Percentiles rank a stretch among this genome's conserved stretches.
Evolutionary conservation across 140 eudicot genomes (phyloP).

Genomic region (Oenanthe javanica): DNA sequence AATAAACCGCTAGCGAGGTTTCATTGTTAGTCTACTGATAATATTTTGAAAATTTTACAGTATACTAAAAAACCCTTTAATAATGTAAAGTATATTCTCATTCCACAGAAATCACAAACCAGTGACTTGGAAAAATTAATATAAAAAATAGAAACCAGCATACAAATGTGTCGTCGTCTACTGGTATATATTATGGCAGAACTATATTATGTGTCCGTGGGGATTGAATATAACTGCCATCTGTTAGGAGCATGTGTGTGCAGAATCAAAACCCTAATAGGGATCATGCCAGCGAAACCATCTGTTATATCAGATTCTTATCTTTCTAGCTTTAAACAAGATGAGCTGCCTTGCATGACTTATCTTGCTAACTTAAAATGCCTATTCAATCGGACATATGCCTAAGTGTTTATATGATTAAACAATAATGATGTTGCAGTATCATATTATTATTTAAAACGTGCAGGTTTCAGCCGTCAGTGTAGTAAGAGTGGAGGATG

Average conservation of each 20-base stretch:
- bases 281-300: constrained; percentile 38
- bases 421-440: background rate
- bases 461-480: background rate
- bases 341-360: background rate
- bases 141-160: too few species aligned
- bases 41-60: background rate
- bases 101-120: too few species aligned
- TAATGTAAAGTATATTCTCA: background rate
- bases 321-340: constrained; percentile 13
- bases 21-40: background rate
- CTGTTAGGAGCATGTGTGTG: background rate
- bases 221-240: background rate
- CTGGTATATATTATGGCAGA: too few species aligned
- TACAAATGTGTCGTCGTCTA: too few species aligned
- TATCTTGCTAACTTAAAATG: background rate
- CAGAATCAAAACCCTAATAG: background rate
- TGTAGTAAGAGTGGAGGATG: background rate
- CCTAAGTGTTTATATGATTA: background rate
- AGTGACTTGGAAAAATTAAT: too few species aligned
- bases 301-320: constrained; percentile 21
- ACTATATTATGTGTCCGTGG: too few species aligned
- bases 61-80: too few species aligned
- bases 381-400: background rate
- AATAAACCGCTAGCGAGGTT: background rate
- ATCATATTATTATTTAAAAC: background rate